Conservation (phyloP, 2,329 filamentous ascomycete genomes). For the Ceratocystis papillata region DNA sequence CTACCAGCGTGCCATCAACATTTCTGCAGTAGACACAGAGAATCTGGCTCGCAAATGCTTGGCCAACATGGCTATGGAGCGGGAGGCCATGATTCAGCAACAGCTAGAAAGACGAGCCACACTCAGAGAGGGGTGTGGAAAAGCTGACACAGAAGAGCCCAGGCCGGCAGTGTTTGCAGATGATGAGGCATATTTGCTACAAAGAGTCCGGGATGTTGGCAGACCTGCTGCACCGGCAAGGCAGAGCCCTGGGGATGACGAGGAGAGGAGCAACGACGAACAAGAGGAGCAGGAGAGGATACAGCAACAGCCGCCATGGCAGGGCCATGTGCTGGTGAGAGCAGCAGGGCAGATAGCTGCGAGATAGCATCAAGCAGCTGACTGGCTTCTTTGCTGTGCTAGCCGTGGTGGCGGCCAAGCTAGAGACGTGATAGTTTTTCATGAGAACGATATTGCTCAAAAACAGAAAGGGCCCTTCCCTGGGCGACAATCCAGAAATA, state of each 20-base stretch:
- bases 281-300: conserved; percentile 3
- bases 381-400: not conserved
- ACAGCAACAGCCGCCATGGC: conserved; percentile 4
- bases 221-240: conserved; percentile 6
- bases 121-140: not conserved
- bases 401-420: not conserved
- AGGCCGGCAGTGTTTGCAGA: not conserved
- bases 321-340: not conserved
- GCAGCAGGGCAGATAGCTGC: not conserved
- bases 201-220: conserved; percentile 21
- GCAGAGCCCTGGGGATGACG: not conserved
- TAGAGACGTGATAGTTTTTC: not conserved
- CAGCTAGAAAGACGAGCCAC: conserved; percentile 19
- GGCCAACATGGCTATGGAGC: conserved; percentile 19
- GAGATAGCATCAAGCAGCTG: not conserved
- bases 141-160: conserved; percentile 10
- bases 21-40: conserved; percentile 2
- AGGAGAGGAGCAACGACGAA: not conserved
- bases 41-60: conserved; percentile 18
- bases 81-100: conserved; percentile 15
- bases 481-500: conserved; percentile 2
- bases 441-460: not conserved
- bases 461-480: not conserved
- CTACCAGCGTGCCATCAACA: conserved; percentile 26
- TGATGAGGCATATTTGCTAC: conserved; percentile 21